Evolutionary conservation across 768 basidiomycete genomes (phyloP).

Genomic region (Russula griseocarnosa): DNA sequence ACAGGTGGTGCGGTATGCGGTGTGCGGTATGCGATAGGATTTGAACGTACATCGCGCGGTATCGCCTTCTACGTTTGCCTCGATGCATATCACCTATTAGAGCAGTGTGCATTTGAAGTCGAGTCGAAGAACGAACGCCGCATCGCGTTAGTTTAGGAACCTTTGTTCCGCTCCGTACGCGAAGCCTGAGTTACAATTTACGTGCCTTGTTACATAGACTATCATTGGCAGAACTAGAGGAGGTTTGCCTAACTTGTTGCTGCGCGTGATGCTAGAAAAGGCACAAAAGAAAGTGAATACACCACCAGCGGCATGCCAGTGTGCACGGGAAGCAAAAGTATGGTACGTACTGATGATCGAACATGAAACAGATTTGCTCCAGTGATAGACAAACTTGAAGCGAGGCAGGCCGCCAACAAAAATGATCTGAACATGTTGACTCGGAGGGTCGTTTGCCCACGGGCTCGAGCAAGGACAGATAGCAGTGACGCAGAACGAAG

Average conservation of each 20-base stretch:
- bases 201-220: constrained; percentile 12
- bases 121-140: no score
- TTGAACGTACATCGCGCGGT: constrained; percentile 19
- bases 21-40: not conserved
- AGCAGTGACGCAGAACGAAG: not conserved
- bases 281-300: no score
- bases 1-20: no score
- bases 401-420: not conserved
- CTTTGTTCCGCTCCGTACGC: no score
- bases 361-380: not conserved
- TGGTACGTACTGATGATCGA: not conserved
- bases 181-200: not conserved
- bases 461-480: not conserved
- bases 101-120: not conserved
- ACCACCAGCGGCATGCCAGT: no score
- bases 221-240: constrained; percentile 8
- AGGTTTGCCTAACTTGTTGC: not conserved
- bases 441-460: not conserved
- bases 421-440: not conserved
- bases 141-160: no score
- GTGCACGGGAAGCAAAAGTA: no score
- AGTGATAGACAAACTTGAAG: not conserved
- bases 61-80: constrained; percentile 17
- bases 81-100: constrained; percentile 22
- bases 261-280: not conserved